Evolutionary conservation across 208 protist genomes (phyloP), one percentile per base, ranked within the genome.

Genomic region (Acanthamoeba quina): DNA sequence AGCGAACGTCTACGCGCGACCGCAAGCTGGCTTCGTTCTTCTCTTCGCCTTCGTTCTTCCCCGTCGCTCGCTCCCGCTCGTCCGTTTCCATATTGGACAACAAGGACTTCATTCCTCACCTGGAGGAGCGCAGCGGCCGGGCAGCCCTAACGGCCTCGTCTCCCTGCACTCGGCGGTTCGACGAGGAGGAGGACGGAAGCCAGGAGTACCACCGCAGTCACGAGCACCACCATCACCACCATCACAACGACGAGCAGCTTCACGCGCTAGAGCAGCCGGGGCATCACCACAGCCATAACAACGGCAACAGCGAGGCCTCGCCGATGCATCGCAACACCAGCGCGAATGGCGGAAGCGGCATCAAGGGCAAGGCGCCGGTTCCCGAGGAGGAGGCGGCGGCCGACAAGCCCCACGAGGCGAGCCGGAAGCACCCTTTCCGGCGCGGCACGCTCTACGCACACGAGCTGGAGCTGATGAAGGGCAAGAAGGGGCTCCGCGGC

Each of bases 21-120:
- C 78, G 78, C 78, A 86, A 41, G 52, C 78, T 86, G 49, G 78
- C 49, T 62, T 86, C 78, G 52, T 62, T 86, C 52, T 86, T 86
- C 52, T 86, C 78, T 1, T 86, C 78, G 47, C 78, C 78, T 62
- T 86, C 78, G 5, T 62, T 86, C 49, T 86, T 86, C 34, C 78
- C 78, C 1, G 47, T 86, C 5, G 21, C 78, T 10, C 44, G 78
- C n/a, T 26, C 78, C 29, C 78, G 78, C 49, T 62, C 78, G 24
- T 41, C 78, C n/a, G 52, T n/a, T 29, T 86, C 78, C 78, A 86
- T 86, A 86, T 86, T 86, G 78, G 78, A 78, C 70, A 24, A 86
- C 44, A 54, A 41, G 78, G n/a, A 62, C 68, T 34, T 47, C 37
- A 34, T 34, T 24, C 68, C 68, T 44, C 31, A 9, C 4, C 31